Evolutionary conservation across 495 filamentous ascomycete species (phyloP).

Genomic region (Penicillium lividum): DNA sequence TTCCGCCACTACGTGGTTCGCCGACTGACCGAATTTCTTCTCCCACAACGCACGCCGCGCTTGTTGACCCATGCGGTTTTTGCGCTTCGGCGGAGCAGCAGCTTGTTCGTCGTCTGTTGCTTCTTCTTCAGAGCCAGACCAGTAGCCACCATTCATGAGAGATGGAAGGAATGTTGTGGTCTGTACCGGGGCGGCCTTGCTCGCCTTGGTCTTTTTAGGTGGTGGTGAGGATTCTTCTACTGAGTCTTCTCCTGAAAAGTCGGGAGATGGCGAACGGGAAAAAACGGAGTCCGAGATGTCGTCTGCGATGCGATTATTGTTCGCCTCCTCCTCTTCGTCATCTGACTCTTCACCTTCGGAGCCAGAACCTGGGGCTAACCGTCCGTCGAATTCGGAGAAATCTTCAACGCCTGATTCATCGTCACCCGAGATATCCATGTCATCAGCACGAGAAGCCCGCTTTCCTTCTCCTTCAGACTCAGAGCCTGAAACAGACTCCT

Average conservation of each 20-base stretch:
- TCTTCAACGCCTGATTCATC: conserved; percentile 45
- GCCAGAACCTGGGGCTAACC: conserved; percentile 56
- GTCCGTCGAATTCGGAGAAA: conserved; percentile 51
- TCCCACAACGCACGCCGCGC: conserved; percentile 85
- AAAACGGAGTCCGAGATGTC: conserved; percentile 29
- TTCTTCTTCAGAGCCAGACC: conserved; percentile 78
- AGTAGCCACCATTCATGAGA: conserved; percentile 83
- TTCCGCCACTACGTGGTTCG: conserved; percentile 66
- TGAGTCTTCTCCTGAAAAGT: conserved; percentile 32
- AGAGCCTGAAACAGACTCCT: conserved; percentile 17
- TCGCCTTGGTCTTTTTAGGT: conserved; percentile 45
- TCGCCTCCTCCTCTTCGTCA: conserved; percentile 22
- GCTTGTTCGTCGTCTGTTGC: conserved; percentile 40
- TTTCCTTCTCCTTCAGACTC: conserved; percentile 15
- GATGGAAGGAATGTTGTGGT: conserved; percentile 85
- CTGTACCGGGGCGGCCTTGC: conserved; percentile 41
- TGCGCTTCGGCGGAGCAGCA: conserved; percentile 49
- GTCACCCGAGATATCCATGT: conserved; percentile 25
- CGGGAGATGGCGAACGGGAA: conserved; percentile 43
- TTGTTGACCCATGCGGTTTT: conserved; percentile 88
- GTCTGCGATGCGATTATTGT: conserved; percentile 22
- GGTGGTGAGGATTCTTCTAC: conserved; percentile 22
- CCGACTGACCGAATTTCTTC: conserved; percentile 80
- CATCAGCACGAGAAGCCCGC: conserved; percentile 7
- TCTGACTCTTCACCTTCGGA: conserved; percentile 47